Conservation (phyloP, 331 rosid genomes). For the Ulmus americana region DNA sequence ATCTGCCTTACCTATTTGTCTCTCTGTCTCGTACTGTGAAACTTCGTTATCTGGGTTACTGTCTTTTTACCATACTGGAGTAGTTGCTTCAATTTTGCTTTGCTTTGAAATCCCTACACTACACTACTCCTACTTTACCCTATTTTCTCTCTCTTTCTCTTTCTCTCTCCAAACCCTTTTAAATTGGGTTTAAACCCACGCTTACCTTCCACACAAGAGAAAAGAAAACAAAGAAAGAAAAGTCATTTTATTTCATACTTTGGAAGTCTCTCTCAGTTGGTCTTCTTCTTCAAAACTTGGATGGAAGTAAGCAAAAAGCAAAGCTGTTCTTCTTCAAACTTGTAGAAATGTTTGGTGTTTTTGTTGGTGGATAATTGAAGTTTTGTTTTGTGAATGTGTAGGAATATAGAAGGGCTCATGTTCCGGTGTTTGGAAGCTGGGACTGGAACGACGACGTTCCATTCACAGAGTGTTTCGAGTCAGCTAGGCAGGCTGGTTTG, state of each 20-base stretch:
- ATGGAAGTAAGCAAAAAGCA: conserved; percentile 43
- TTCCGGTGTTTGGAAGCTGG: conserved; percentile 94
- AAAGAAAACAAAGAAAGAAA: conserved; percentile 4
- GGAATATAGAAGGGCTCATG: conserved; percentile 52
- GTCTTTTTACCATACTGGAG: conserved; percentile 23
- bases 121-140: conserved; percentile 6
- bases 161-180: conserved; percentile 26
- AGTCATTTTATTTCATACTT: not conserved
- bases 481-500: conserved; percentile 57
- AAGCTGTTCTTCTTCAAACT: not conserved
- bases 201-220: conserved; percentile 18
- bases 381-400: conserved; percentile 4
- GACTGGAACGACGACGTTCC: conserved; percentile 80
- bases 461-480: conserved; percentile 80
- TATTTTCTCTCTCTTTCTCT: conserved; percentile 8
- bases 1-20: conserved; percentile 43
- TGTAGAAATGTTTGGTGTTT: not conserved
- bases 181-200: conserved; percentile 35
- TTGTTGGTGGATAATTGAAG: not conserved
- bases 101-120: conserved; percentile 27
- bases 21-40: conserved; percentile 43
- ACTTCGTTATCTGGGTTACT: conserved; percentile 38
- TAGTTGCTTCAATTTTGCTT: conserved; percentile 1
- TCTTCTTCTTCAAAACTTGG: not conserved
- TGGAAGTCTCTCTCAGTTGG: not conserved